Evolutionary conservation across 129 eudicot species (phyloP).

Genomic region (Centrapalus pauciflorus): DNA sequence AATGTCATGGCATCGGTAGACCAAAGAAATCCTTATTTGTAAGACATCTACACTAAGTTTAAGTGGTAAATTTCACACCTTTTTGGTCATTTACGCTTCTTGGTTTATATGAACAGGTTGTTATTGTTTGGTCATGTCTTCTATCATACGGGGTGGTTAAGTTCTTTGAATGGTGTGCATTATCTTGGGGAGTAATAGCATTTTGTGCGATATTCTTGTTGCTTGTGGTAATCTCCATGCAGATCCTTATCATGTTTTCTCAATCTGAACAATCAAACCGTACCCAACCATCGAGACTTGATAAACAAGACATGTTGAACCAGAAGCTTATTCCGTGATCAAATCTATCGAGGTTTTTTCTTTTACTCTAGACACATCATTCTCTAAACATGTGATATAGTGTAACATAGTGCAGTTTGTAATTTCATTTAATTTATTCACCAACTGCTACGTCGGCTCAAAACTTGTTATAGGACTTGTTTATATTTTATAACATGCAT

Average conservation of each 20-base stretch:
- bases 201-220: slow-evolving; percentile 39
- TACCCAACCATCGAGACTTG: slow-evolving; percentile 22
- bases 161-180: slow-evolving; percentile 43
- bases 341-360: not conserved
- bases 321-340: slow-evolving; percentile 46
- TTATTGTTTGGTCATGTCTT: slow-evolving; percentile 53
- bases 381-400: too few relatives aligned
- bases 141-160: slow-evolving; percentile 30
- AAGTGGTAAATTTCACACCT: not conserved
- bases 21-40: slow-evolving; percentile 66
- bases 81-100: not conserved
- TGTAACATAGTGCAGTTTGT: too few relatives aligned
- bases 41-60: slow-evolving; percentile 6
- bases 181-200: slow-evolving; percentile 58
- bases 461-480: too few relatives aligned
- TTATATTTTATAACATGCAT: too few relatives aligned
- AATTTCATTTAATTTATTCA: too few relatives aligned
- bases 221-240: slow-evolving; percentile 55
- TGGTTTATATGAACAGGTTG: slow-evolving; percentile 43
- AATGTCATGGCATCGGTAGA: slow-evolving; percentile 62
- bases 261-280: slow-evolving; percentile 57
- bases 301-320: slow-evolving; percentile 30
- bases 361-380: too few relatives aligned
- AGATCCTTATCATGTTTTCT: slow-evolving; percentile 53
- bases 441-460: too few relatives aligned